phyloP scores from a whole-genome alignment of 768 basidiomycete genomes.

The Astraeus odoratus region DNA sequence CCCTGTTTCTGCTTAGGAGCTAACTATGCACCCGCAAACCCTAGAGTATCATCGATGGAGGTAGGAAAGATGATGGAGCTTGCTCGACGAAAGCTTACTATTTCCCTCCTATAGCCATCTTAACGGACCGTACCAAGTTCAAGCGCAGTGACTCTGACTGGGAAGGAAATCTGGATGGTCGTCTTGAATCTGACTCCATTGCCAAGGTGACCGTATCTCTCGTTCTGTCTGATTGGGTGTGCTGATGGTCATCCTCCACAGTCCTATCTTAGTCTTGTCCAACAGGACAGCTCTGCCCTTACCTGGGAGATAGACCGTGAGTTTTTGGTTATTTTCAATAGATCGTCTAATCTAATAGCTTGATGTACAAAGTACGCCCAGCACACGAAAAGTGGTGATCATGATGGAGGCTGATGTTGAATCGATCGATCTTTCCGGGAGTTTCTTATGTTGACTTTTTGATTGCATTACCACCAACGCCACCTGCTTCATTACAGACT shows the following conservation, averaged over 20 bases:
- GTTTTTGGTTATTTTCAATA: conserved; percentile 17
- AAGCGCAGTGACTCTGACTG: conserved; percentile 29
- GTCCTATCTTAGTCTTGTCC: conserved; percentile 60
- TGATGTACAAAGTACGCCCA: conserved; percentile 38
- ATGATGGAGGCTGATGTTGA: neutral
- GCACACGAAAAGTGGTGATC: conserved; percentile 49
- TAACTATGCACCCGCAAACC: neutral
- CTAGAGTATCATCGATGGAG: conserved; percentile 67
- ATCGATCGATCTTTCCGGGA: no score
- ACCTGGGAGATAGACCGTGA: conserved; percentile 77
- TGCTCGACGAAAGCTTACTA: neutral
- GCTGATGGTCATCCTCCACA: conserved; percentile 20
- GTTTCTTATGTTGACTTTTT: neutral
- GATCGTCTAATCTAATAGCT: neutral
- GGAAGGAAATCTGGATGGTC: conserved; percentile 38
- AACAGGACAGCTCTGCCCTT: conserved; percentile 67
- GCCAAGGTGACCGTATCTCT: conserved; percentile 41
- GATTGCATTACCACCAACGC: no score
- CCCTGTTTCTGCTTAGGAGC: neutral
- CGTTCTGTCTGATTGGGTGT: neutral
- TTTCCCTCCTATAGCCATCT: conserved; percentile 33
- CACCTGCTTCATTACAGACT: no score
- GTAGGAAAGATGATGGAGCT: conserved; percentile 17
- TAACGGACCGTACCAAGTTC: conserved; percentile 31
- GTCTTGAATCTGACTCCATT: conserved; percentile 61